Evolutionary conservation across 2,329 filamentous ascomycete species (phyloP), one percentile per base, ranked within the genome.

Genomic region (Botryosphaeria dothidea): DNA sequence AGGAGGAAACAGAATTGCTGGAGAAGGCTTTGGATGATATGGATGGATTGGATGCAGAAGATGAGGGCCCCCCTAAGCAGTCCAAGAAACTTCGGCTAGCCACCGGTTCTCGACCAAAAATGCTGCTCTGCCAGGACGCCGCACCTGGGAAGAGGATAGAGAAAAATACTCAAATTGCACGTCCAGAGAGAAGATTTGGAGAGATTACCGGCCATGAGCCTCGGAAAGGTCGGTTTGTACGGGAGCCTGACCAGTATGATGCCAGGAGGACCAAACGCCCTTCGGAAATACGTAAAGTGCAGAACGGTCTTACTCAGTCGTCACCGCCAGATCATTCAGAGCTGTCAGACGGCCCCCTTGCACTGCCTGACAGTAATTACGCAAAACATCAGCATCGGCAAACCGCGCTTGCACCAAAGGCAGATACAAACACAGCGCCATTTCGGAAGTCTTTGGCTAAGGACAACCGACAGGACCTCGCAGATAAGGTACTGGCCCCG

Each of bases 61-160:
- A 27, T 11, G 25, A 29, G 1, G 8, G 23, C 6, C 56, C 67
- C 15, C 69, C 69, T 25, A 73, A 67, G 51, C 74, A 70, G 64
- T 68, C 71, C 1, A 80, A 75, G 65, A 70, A 75, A 3, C 65
- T 82, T 31, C 77, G 77, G 1, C 68, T 83, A 8, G 72, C 78
- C 13, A 70, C 71, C 4, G 76, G 74, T n/a, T 72, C 73, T 8
- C 78, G 75, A 17, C 77, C 78, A 65, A 80, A 77, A 38, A 81
- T 74, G 65, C 69, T 83, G 13, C 67, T 82, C 0, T 82, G 80
- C 63, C 78, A 82, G 62, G 70, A 76, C n/a, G 68, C 75, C 19
- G 69, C 71, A 5, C 43, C 38, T 15, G 15, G 19, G n/a, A 31
- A n/a, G 25, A 46, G 21, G 9, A 5, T 19, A 11, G 58, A 66